Evolutionary conservation across 2,329 filamentous ascomycete genomes (phyloP).

Genomic region (Parascedosporium putredinis): DNA sequence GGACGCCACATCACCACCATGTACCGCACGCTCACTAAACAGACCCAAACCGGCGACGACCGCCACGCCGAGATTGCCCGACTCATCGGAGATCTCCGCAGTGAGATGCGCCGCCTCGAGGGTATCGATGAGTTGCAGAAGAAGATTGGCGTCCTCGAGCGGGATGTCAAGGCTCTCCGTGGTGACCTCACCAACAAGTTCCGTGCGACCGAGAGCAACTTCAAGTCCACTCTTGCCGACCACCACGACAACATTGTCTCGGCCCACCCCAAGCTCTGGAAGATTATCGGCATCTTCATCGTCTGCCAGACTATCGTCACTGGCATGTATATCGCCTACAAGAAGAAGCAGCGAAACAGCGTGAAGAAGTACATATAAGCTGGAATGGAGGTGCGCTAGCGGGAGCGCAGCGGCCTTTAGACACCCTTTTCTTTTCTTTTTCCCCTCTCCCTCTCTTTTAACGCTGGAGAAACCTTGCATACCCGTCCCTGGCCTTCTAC

Average conservation of each 20-base stretch:
- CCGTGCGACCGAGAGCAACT: constrained; percentile 38
- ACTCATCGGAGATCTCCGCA: constrained; percentile 35
- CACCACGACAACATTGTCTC: constrained; percentile 41
- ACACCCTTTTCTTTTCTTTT: background rate
- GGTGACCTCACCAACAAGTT: constrained; percentile 40
- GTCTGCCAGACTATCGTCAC: constrained; percentile 63
- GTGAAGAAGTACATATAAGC: constrained; percentile 92
- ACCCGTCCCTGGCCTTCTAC: too few species aligned
- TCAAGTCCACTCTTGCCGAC: constrained; percentile 39
- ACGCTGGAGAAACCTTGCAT: too few species aligned
- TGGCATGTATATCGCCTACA: constrained; percentile 64
- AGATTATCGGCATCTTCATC: constrained; percentile 59
- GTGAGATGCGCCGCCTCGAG: constrained; percentile 32
- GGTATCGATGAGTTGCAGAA: constrained; percentile 31
- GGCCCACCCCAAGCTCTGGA: constrained; percentile 37
- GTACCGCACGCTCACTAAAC: constrained; percentile 43
- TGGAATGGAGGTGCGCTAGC: background rate
- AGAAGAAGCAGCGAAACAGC: constrained; percentile 51
- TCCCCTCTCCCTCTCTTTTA: constrained; percentile 4
- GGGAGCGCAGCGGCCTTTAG: background rate
- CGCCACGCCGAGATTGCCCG: constrained; percentile 44
- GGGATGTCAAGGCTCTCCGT: constrained; percentile 48
- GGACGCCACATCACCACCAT: constrained; percentile 58
- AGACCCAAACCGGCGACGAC: constrained; percentile 41
- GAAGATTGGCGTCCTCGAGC: constrained; percentile 42